Conservation (phyloP, 1,284 basidiomycete genomes). For the Stygiomarasmius scandens region DNA sequence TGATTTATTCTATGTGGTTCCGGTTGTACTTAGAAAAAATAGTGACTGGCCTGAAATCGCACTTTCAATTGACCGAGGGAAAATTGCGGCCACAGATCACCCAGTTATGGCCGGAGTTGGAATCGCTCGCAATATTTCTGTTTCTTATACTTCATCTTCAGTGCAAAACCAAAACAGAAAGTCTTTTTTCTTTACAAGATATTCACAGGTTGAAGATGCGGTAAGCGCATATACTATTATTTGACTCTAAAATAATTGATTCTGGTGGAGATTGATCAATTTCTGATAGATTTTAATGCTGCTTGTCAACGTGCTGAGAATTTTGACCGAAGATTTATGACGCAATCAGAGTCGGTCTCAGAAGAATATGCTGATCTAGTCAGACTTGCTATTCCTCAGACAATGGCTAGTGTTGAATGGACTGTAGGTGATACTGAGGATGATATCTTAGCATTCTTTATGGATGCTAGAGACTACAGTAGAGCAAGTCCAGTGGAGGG, state of each 20-base stretch:
- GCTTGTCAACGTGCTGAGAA: slow-evolving; percentile 9
- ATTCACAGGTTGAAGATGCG: no score
- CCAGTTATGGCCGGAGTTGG: no score
- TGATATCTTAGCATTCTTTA: slow-evolving; percentile 40
- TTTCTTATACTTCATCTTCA: no score
- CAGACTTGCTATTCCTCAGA: slow-evolving; percentile 40
- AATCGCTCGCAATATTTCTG: no score
- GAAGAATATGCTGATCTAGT: slow-evolving; percentile 39
- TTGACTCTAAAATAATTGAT: no score
- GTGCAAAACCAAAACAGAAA: no score
- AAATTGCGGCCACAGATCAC: slow-evolving; percentile 18
- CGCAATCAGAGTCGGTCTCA: slow-evolving; percentile 14
- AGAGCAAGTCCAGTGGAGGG: slow-evolving; percentile 11
- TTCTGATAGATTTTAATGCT: background rate
- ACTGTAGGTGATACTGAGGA: slow-evolving; percentile 23
- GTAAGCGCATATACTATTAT: no score
- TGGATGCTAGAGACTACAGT: slow-evolving; percentile 27
- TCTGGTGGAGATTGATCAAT: no score
- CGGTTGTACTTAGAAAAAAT: no score
- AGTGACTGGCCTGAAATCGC: slow-evolving; percentile 32
- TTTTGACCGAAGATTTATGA: slow-evolving; percentile 10
- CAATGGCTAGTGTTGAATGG: slow-evolving; percentile 27
- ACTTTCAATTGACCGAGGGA: slow-evolving; percentile 30
- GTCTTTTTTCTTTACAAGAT: no score
- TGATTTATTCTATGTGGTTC: background rate